Conservation (phyloP, 23 red algal genomes). For the Agarophyton chilense region DNA sequence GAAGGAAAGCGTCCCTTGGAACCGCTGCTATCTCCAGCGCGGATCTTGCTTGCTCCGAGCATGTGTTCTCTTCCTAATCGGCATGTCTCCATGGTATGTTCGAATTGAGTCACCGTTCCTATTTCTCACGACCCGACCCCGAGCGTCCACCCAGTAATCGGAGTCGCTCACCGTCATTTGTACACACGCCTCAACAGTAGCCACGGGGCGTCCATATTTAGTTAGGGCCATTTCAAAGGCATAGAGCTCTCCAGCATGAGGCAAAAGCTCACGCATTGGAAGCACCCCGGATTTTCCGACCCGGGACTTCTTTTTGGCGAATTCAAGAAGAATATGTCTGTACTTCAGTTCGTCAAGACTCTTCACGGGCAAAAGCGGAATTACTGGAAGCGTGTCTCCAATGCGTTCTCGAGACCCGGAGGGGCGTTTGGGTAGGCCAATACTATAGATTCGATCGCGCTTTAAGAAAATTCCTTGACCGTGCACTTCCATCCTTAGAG, state of each 20-base stretch:
- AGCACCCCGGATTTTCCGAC: conserved; percentile 73
- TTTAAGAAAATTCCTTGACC: conserved; percentile 74
- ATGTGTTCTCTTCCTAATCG: conserved; percentile 52
- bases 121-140: conserved; percentile 50
- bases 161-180: conserved; percentile 64
- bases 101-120: conserved; percentile 22
- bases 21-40: conserved; percentile 48
- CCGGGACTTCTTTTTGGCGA: conserved; percentile 53
- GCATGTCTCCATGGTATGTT: conserved; percentile 31
- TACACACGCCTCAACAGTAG: conserved; percentile 64
- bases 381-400: conserved; percentile 68
- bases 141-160: conserved; percentile 58
- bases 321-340: conserved; percentile 65
- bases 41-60: conserved; percentile 38
- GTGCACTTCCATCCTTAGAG: conserved; percentile 68
- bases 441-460: conserved; percentile 61
- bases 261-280: conserved; percentile 52
- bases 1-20: background rate
- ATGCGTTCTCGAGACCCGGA: conserved; percentile 57
- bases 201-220: conserved; percentile 71
- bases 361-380: conserved; percentile 57
- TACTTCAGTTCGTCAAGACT: conserved; percentile 57
- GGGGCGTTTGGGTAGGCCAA: conserved; percentile 18
- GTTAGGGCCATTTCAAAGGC: conserved; percentile 71
- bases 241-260: conserved; percentile 39